Percentiles rank a stretch among this genome's conserved stretches.
These are phyloP conservation scores for Tuber calosporum DNA, from an alignment of 495 filamentous ascomycete genomes.

Conservation along the genomic window DNA sequence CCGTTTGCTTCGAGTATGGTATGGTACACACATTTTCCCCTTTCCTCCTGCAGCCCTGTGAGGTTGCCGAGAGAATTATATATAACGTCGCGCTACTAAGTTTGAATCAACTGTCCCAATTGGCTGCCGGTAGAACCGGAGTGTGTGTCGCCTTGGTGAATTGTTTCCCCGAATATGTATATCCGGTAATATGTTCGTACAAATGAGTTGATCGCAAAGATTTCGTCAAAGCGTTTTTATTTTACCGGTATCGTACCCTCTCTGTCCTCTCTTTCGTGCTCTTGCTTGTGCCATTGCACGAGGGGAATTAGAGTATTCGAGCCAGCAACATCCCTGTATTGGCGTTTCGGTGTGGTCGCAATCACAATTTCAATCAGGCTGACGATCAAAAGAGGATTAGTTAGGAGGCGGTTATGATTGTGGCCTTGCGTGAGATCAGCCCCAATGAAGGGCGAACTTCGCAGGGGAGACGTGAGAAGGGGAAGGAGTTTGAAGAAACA, in stretches of 20 bases:
- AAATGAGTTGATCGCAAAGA: not conserved
- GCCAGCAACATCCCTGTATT: not conserved
- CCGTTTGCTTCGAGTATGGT: too few relatives aligned
- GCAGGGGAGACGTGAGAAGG: not conserved
- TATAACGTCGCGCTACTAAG: not conserved
- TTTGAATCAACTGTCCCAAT: not conserved
- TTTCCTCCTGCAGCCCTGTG: conserved; percentile 1
- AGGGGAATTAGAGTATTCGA: not conserved
- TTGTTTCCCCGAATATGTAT: not conserved
- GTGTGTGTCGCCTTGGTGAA: not conserved
- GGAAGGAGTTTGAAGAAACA: not conserved
- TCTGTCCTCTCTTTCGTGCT: not conserved
- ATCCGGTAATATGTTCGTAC: not conserved
- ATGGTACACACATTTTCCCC: not conserved
- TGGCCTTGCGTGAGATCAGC: not conserved
- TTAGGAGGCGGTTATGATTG: not conserved
- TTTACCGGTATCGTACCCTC: too few relatives aligned
- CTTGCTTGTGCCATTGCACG: not conserved
- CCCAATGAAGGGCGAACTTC: not conserved
- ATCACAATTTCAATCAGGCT: not conserved
- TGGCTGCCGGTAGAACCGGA: not conserved
- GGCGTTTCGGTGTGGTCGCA: not conserved
- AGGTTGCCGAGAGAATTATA: not conserved
- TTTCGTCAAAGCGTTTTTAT: not conserved
- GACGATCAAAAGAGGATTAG: not conserved